Conservation (phyloP, 1,139 yeast species). For the Yamadazyma kanchanaburiensis region DNA sequence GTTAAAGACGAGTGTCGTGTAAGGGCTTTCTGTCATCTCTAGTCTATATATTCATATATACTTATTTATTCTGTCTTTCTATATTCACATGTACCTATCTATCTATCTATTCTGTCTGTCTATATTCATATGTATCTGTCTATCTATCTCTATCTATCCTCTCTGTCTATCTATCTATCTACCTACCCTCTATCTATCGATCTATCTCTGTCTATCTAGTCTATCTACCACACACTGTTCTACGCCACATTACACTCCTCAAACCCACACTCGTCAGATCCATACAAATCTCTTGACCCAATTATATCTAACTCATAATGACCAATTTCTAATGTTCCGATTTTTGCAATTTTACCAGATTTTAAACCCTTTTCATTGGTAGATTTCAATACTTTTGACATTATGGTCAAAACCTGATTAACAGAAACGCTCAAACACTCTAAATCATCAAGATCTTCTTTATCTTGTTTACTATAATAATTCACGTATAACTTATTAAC, state of each 20-base stretch:
- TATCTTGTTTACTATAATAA: conserved; percentile 4
- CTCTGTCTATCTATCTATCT: not conserved
- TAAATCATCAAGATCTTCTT: conserved; percentile 6
- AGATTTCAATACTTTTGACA: conserved; percentile 42
- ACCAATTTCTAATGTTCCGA: conserved; percentile 39
- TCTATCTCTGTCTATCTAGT: too few species aligned
- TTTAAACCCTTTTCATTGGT: conserved; percentile 21
- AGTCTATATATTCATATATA: too few species aligned
- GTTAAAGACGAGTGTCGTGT: too few species aligned
- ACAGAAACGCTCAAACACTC: conserved; percentile 29
- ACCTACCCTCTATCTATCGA: not conserved
- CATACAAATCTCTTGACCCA: conserved; percentile 29
- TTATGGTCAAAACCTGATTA: conserved; percentile 48
- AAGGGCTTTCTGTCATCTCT: too few species aligned
- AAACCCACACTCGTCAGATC: conserved; percentile 13
- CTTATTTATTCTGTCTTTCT: too few species aligned
- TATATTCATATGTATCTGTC: too few species aligned
- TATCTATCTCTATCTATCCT: too few species aligned
- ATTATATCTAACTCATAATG: conserved; percentile 40
- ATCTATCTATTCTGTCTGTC: too few species aligned
- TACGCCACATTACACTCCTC: too few species aligned
- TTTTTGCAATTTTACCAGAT: conserved; percentile 18
- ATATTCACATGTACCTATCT: too few species aligned
- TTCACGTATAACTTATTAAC: conserved; percentile 53
- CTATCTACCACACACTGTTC: too few species aligned